Base-by-base conservation (phyloP, 371 early-diverging fungal genomes). In the Paraphysoderma sedebokerense region DNA sequence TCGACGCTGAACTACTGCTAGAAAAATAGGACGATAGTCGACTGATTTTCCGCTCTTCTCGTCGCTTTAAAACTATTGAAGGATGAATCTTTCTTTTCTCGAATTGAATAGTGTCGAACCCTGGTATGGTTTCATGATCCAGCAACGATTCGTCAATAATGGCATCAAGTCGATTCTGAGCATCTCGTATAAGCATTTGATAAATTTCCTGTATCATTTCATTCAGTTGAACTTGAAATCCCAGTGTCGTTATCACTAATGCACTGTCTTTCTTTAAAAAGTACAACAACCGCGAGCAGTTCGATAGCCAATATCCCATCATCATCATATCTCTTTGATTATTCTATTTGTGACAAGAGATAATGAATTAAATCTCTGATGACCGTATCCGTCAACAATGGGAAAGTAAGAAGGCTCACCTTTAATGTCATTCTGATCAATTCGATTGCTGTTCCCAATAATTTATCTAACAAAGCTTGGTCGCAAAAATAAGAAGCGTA, bases 291-390 rank as follows among this genome's bases (percentile, higher is more conserved):
- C 76, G 77, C 24, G 73, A 73, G 33, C 68, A 54, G 57, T 91
- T 91, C 28, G 86, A 66, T 22, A 86, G 63, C 91, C 90, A 90
- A 50, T 77, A 87, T 4, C 80, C 71, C n/a, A 79, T 60, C 17
- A 66, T 39, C 41, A 57, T 57, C 45, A 62, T 52, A 36, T 71
- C 72, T 29, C 67, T 63, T 0, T 51, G 5, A 35, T 19, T 23
- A 49, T 26, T 27, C 30, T 13, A 24, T 12, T 19, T 15, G 26
- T 13, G n/a, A n/a, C n/a, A n/a, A n/a, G n/a, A n/a, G n/a, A n/a
- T n/a, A n/a, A n/a, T n/a, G n/a, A n/a, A n/a, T n/a, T n/a, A n/a
- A n/a, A n/a, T n/a, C n/a, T n/a, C n/a, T n/a, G n/a, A 34, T n/a
- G 15, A 34, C n/a, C 13, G n/a, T 15, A 13, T 15, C n/a, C 35